phyloP scores from a whole-genome alignment of 116 monocot species.

The Zostera marina region DNA sequence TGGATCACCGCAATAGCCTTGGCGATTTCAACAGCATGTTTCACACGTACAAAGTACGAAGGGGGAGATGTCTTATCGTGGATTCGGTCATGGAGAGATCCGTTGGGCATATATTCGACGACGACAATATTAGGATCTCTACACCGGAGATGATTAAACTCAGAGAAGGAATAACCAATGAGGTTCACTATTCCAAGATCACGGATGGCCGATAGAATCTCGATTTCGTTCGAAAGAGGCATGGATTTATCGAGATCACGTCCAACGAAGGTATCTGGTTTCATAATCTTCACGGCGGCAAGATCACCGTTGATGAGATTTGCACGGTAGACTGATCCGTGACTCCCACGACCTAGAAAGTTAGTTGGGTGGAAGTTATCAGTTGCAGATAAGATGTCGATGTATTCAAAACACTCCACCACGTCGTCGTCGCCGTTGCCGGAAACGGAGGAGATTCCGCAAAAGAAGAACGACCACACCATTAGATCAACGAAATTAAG shows the following conservation, averaged over 20 bases:
- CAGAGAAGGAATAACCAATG: conserved; percentile 32
- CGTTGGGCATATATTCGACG: conserved; percentile 70
- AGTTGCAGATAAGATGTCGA: conserved; percentile 30
- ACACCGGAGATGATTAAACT: neutral
- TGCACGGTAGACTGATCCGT: conserved; percentile 16
- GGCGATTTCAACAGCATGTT: conserved; percentile 37
- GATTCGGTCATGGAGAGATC: conserved; percentile 57
- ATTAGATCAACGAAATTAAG: too few species aligned
- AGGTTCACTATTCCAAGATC: conserved; percentile 49
- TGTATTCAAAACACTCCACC: conserved; percentile 19
- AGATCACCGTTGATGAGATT: conserved; percentile 16
- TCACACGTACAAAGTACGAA: conserved; percentile 36
- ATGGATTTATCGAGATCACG: neutral
- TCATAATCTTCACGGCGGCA: conserved; percentile 31
- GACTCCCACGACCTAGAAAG: conserved; percentile 37
- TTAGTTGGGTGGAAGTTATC: conserved; percentile 21
- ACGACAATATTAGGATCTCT: conserved; percentile 19
- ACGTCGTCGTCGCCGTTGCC: too few species aligned
- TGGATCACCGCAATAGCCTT: conserved; percentile 33
- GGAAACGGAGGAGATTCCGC: too few species aligned
- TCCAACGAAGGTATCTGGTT: neutral
- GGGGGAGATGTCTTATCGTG: conserved; percentile 33
- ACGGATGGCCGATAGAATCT: conserved; percentile 37
- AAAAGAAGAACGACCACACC: too few species aligned
- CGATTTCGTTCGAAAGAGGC: conserved; percentile 44